Evolutionary conservation across 257 asterid genomes (phyloP).

Genomic region (Agastache rugosa): DNA sequence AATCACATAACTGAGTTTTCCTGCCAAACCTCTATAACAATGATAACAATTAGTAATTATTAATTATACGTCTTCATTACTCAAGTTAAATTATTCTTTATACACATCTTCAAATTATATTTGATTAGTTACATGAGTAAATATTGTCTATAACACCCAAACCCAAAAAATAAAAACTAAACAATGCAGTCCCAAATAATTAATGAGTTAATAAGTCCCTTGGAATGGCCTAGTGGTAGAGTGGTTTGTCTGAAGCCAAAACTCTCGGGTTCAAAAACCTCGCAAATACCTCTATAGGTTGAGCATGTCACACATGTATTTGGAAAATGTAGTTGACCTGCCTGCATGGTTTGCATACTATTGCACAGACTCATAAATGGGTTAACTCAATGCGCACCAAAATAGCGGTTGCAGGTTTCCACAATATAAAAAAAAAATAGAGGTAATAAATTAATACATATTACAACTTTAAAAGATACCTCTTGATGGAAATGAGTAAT

Average conservation of each 20-base stretch:
- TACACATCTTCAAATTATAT: neutral
- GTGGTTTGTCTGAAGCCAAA: too few species aligned
- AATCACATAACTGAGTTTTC: neutral
- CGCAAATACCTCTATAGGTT: too few species aligned
- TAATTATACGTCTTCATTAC: neutral
- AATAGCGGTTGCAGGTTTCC: too few species aligned
- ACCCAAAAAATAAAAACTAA: neutral
- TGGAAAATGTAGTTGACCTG: too few species aligned
- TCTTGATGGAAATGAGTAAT: slow-evolving; percentile 26
- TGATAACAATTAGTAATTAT: neutral
- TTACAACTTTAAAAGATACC: slow-evolving; percentile 34
- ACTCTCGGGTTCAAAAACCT: too few species aligned
- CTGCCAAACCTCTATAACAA: slow-evolving; percentile 13
- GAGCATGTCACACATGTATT: too few species aligned
- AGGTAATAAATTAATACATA: neutral
- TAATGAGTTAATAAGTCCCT: too few species aligned
- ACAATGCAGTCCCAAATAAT: neutral
- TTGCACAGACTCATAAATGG: too few species aligned
- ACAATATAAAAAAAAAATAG: too few species aligned
- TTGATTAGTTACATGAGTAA: neutral
- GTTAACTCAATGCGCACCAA: too few species aligned
- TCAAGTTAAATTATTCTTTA: neutral
- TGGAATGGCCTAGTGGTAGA: too few species aligned
- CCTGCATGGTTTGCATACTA: too few species aligned
- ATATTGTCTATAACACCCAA: neutral